These are phyloP conservation scores for Aspergillus felis DNA, from an alignment of 2,329 filamentous ascomycete species.

Conservation along the genomic window DNA sequence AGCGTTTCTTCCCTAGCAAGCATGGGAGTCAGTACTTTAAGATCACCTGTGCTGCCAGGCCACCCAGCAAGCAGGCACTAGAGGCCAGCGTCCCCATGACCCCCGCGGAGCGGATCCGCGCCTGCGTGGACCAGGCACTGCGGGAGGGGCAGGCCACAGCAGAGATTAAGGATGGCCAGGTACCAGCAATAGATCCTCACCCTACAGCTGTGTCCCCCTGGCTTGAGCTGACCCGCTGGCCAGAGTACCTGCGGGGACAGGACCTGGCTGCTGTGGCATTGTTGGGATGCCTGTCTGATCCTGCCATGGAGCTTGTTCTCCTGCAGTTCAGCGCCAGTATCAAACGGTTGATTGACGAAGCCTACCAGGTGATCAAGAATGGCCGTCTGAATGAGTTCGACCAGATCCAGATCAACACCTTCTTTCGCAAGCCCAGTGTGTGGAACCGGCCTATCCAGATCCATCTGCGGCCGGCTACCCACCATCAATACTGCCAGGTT, in stretches of 20 bases:
- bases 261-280: neutral
- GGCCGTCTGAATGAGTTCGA: slow-evolving; percentile 1
- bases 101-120: neutral
- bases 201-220: neutral
- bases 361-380: neutral
- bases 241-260: neutral
- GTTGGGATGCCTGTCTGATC: neutral
- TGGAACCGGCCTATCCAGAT: slow-evolving; percentile 2
- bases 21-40: neutral
- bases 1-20: neutral
- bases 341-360: neutral
- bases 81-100: too few species aligned
- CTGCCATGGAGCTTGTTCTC: neutral
- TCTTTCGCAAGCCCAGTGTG: neutral
- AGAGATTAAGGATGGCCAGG: neutral
- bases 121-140: neutral
- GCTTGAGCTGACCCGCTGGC: neutral
- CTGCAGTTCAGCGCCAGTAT: neutral
- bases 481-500: neutral
- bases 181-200: neutral
- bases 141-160: neutral
- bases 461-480: neutral
- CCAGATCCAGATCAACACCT: slow-evolving; percentile 2
- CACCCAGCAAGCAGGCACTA: neutral
- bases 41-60: neutral